Evolutionary conservation across 768 basidiomycete genomes (phyloP), one percentile per base, ranked within the genome.

Genomic region (Amanita phalloides): DNA sequence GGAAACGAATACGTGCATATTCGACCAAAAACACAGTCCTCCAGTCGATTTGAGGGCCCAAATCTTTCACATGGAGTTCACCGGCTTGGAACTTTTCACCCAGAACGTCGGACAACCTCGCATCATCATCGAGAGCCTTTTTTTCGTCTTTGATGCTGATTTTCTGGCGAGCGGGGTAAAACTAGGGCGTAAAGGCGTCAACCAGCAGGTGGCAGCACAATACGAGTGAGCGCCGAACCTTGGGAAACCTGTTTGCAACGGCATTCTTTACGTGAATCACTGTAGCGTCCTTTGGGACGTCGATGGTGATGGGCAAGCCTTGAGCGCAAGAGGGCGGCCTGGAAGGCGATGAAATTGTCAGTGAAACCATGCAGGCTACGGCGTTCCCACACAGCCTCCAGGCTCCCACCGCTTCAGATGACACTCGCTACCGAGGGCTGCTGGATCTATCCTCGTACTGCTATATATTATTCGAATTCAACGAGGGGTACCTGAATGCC

Each of bases 21-120:
- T 99, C 96, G 47, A 87, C 71, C 46, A 97, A 63, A 66, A 91
- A 97, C 14, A 97, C 90, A 0, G 86, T 87, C 60, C 74, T 76
- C 89, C 94, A 97, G 60, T 80, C 76, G 42, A 95, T 71, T 65
- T 99, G 96, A 6, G 85, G 77, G 0, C 96, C 96, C 28, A 98
- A 70, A 66, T 98, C 96, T 66, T 96, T 96, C 54, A 93, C 73
- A 35, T 75, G 66, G 35, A 98, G 60, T 53, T 84, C 81, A n/a
- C 74, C 75, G 8, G 78, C 83, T 17, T 82, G 74, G 8, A 59
- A 61, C 3, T 90, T 62, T 0, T 77, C 79, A n/a, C 61, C 62
- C 5, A 70, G 54, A 3, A 79, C 74, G 25, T 77, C 72, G 11
- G 63, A 65, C 42, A 98, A 64, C 30, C 75, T 77, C 37, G 72